A percentile compares a stretch with the other conserved stretches of the same genome.
These are phyloP conservation scores for Bothia castanella DNA, from an alignment of 1,284 basidiomycete genomes.

Conservation along the genomic window DNA sequence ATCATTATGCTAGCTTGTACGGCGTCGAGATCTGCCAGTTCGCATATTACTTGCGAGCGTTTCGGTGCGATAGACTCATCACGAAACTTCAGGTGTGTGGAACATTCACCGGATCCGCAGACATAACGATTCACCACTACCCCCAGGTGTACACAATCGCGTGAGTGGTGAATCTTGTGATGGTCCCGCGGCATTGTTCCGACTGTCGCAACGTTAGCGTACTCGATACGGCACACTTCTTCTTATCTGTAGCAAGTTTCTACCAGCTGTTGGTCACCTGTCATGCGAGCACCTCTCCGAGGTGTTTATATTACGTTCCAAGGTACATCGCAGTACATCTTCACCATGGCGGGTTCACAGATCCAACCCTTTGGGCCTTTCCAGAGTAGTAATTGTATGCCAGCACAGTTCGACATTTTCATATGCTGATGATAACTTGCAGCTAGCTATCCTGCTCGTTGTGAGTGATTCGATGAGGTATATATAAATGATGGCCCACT, in stretches of 20 bases:
- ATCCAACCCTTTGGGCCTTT: not conserved
- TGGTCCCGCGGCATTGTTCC: too few species aligned
- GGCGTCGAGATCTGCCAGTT: constrained; percentile 11
- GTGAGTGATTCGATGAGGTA: not conserved
- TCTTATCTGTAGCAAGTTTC: not conserved
- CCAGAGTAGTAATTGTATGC: not conserved
- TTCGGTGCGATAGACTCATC: constrained; percentile 7
- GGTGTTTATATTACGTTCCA: constrained; percentile 2
- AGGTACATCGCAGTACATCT: not conserved
- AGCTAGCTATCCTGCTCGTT: not conserved
- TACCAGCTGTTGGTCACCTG: not conserved
- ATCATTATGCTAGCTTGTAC: constrained; percentile 9
- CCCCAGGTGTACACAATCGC: constrained; percentile 2
- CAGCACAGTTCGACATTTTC: not conserved
- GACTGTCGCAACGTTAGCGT: too few species aligned
- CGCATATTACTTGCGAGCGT: constrained; percentile 7
- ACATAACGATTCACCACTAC: not conserved
- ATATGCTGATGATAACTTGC: not conserved
- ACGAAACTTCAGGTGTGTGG: constrained; percentile 10
- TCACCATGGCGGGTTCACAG: not conserved
- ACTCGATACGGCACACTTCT: constrained; percentile 1
- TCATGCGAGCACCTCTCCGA: not conserved
- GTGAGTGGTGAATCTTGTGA: too few species aligned
- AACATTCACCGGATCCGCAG: not conserved
- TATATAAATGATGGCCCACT: not conserved